Conservation (phyloP, 495 filamentous ascomycete species). For the Hypoxylon subgilvum region DNA sequence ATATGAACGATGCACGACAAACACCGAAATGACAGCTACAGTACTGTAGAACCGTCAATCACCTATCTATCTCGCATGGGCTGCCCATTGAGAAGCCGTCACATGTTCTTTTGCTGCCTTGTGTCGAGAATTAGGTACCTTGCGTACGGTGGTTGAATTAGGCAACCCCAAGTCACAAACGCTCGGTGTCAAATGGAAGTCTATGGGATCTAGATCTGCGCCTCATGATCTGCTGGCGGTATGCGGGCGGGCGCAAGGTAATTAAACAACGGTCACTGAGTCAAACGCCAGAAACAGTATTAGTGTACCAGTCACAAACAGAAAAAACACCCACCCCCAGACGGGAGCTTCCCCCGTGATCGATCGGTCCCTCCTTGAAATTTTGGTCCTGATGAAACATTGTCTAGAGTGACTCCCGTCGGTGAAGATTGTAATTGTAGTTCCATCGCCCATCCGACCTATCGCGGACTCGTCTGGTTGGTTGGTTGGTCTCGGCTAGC, state of each 20-base stretch:
- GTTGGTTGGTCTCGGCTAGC: conserved; percentile 18
- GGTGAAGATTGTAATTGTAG: background rate
- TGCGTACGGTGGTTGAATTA: conserved; percentile 2
- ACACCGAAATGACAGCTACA: conserved; percentile 11
- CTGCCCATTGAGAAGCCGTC: conserved; percentile 1
- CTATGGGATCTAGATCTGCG: conserved; percentile 22
- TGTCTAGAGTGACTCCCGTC: background rate
- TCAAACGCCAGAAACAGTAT: too few relatives aligned
- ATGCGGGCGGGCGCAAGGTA: conserved; percentile 10
- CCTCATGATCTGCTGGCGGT: conserved; percentile 15
- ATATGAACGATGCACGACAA: conserved; percentile 18
- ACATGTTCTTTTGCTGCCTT: conserved; percentile 8
- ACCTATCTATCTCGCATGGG: conserved; percentile 2
- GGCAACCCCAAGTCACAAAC: conserved; percentile 1
- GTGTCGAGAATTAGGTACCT: too few relatives aligned
- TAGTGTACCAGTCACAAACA: too few relatives aligned
- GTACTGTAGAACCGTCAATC: background rate
- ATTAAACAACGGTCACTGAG: conserved; percentile 23
- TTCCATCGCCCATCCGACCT: background rate
- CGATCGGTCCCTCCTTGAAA: too few relatives aligned
- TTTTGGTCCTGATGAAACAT: background rate
- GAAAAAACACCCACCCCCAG: background rate
- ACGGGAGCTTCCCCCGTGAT: conserved; percentile 15
- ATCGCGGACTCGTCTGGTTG: conserved; percentile 4
- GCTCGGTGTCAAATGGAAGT: background rate